Base-by-base conservation (phyloP, 768 basidiomycete genomes). In the Leucosporidium yakuticum region DNA sequence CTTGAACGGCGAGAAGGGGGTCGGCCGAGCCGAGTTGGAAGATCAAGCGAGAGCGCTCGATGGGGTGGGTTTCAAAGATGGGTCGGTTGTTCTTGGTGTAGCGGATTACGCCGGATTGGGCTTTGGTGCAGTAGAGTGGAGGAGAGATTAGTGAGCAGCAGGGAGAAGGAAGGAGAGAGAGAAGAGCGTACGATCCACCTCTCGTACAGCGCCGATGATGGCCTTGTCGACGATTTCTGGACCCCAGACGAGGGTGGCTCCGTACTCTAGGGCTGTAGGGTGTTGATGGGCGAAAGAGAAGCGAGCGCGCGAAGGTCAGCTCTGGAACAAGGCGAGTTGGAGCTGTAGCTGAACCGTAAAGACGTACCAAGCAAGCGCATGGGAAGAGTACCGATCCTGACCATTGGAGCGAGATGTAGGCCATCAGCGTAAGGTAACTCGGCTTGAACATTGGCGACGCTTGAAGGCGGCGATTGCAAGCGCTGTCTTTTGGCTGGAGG, bases 221-320 rank as follows among this genome's bases (percentile, higher is more conserved):
- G 96, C 96, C 80, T 89, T 93, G 81, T 99, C 96, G 12, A 99
- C 88, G 59, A 90, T 88, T 77, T 99, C 96, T 0, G 96, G 96
- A 17, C 90, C 88, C 96, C 95, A 97, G 1, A 71, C 70, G 32
- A 71, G 57, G 19, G 87, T 87, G 4, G 95, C 94, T 6, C 95
- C 94, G 76, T 97, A 89, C 74, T 93, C 92, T 50, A 98, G 82
- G 20, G 93, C 87, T 71, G 90, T 86, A 9, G 91, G 86, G 44
- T 88, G 91, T 0, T 90, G 91, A n/a, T n/a, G n/a, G n/a, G n/a
- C n/a, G n/a, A n/a, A n/a, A n/a, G n/a, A n/a, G n/a, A n/a, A 31
- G 94, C 91, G 94, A 76, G 12, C 60, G 44, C 60, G 44, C 29
- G 9, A 23, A 47, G 11, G 48, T 53, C 31, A 67, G 60, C 50